Conservation (phyloP, 305 asterid species). For the Fraxinus platypoda region DNA sequence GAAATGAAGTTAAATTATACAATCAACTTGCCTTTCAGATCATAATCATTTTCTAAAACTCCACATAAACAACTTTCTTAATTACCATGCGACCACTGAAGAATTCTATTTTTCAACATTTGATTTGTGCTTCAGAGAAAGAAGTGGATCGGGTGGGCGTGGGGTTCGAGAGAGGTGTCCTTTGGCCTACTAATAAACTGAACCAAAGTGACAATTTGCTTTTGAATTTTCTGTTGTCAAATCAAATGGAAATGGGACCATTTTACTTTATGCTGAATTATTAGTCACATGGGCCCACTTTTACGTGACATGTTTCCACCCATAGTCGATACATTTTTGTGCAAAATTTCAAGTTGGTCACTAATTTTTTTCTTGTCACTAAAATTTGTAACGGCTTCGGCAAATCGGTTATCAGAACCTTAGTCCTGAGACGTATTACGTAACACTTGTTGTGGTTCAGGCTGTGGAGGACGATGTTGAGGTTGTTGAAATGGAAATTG, state of each 20-base stretch:
- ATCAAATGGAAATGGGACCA: constrained; percentile 10
- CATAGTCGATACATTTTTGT: neutral
- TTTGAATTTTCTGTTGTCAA: constrained; percentile 31
- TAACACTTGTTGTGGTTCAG: too few relatives aligned
- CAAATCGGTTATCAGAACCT: neutral
- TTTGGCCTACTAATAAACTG: constrained; percentile 30
- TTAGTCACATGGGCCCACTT: neutral
- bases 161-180: neutral
- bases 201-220: constrained; percentile 20
- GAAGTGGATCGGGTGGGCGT: neutral
- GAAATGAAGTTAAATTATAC: constrained; percentile 19
- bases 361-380: neutral
- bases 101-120: constrained; percentile 34
- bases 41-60: constrained; percentile 18
- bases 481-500: neutral
- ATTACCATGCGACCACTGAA: constrained; percentile 21
- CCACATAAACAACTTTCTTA: constrained; percentile 20
- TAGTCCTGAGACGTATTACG: neutral
- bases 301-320: neutral
- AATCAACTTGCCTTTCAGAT: constrained; percentile 36
- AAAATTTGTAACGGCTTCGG: neutral
- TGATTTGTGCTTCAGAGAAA: constrained; percentile 23
- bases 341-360: neutral
- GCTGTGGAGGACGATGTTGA: neutral
- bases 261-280: neutral